A percentile compares a stretch with the other conserved stretches of the same genome.
These are phyloP conservation scores for Filosporella fistucella DNA, from an alignment of 495 filamentous ascomycete genomes.

Conservation along the genomic window DNA sequence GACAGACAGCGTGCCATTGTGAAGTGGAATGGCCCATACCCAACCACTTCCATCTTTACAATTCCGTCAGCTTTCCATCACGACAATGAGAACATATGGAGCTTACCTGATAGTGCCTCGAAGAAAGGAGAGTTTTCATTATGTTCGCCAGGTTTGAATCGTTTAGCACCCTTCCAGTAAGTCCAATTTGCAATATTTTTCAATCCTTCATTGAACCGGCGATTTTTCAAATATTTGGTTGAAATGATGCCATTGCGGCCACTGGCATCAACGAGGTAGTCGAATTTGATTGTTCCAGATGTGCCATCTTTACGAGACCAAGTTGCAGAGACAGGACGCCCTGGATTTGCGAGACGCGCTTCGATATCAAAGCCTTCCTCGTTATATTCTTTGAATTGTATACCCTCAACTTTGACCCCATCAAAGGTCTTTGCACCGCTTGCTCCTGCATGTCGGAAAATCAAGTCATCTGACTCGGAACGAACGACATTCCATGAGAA, in stretches of 20 bases:
- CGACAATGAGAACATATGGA: background rate
- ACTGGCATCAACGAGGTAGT: conserved; percentile 42
- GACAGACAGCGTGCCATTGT: conserved; percentile 37
- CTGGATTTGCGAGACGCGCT: conserved; percentile 23
- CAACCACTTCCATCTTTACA: conserved; percentile 35
- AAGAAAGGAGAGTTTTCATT: conserved; percentile 33
- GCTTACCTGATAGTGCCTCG: conserved; percentile 32
- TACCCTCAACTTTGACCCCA: conserved; percentile 32
- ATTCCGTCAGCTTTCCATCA: background rate
- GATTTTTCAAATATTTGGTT: conserved; percentile 43
- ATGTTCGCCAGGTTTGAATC: conserved; percentile 27
- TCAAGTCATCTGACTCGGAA: conserved; percentile 45
- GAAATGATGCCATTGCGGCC: conserved; percentile 33
- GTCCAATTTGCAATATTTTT: conserved; percentile 43
- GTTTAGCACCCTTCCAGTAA: conserved; percentile 33
- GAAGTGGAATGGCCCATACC: conserved; percentile 41
- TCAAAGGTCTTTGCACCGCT: conserved; percentile 44
- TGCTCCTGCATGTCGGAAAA: conserved; percentile 44
- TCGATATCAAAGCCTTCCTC: background rate
- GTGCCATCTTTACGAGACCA: conserved; percentile 39
- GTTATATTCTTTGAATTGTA: conserved; percentile 29
- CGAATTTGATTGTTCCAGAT: conserved; percentile 33
- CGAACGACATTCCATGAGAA: conserved; percentile 51
- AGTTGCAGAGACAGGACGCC: conserved; percentile 40
- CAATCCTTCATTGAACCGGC: conserved; percentile 32